Evolutionary conservation across 176 grass and related monocot genomes (phyloP), one percentile per base, ranked within the genome.

Genomic region (Carex parvula): DNA sequence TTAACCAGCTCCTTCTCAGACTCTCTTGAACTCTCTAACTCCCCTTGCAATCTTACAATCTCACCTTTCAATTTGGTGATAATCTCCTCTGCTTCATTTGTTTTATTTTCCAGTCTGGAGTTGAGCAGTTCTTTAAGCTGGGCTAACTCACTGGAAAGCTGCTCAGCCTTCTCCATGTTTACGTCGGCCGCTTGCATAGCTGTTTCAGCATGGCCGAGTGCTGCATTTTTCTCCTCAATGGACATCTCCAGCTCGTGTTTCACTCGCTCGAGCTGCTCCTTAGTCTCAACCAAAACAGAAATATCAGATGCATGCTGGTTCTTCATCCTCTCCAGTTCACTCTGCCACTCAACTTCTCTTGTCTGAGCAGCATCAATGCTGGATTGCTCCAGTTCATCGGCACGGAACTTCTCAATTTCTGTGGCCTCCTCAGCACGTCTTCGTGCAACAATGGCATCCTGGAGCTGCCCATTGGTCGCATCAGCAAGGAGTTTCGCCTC

Each of bases 401-500:
- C 96, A 6, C 93, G 85, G 80, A 98, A 98, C 83, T 98, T 98
- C 89, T 95, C 93, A 6, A 95, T 93, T 90, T 95, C 93, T 0
- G 88, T 91, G 74, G 80, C 91, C 74, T 95, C 92, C 84, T 98
- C 93, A 1, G 96, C 91, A 83, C 88, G 89, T 50, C 88, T 82
- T 90, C 88, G 89, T 60, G 89, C 89, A 83, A 88, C 89, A 84
- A 91, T 79, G 3, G 91, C 93, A 69, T 93, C 93, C 79, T 93
- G 88, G 70, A 98, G 96, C 89, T 98, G 90, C 84, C 95, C 96
- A 32, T 88, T 85, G 1, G 81, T 81, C 85, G 91, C 88, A 50
- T 90, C 86, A 1, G 93, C 86, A 13, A 90, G 80, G 15, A 82
- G 72, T 85, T 95, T 95, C 21, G 93, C 82, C 60, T 95, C 88